phyloP scores from a whole-genome alignment of 2,329 filamentous ascomycete genomes.

The Neonectria neomacrospora region DNA sequence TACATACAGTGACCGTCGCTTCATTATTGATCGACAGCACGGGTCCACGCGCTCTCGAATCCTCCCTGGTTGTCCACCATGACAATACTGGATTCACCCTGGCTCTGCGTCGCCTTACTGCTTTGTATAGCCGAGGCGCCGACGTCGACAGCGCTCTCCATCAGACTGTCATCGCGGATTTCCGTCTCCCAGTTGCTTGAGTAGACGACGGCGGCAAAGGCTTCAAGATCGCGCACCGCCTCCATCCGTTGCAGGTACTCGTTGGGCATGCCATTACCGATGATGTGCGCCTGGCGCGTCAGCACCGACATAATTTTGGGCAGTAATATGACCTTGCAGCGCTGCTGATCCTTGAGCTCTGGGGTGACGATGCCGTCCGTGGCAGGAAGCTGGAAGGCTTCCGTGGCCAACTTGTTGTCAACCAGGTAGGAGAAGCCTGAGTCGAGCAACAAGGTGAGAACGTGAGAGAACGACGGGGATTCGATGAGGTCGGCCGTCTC shows the following conservation, averaged over 20 bases:
- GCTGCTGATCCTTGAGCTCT: slow-evolving; percentile 63
- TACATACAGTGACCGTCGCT: slow-evolving; percentile 27
- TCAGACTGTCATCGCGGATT: slow-evolving; percentile 62
- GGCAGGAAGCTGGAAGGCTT: slow-evolving; percentile 74
- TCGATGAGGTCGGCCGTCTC: slow-evolving; percentile 97
- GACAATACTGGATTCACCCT: slow-evolving; percentile 62
- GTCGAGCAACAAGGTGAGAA: slow-evolving; percentile 87
- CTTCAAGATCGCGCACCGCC: slow-evolving; percentile 78
- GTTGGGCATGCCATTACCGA: slow-evolving; percentile 81
- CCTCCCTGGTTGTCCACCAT: slow-evolving; percentile 61
- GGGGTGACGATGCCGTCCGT: slow-evolving; percentile 53
- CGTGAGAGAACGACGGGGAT: slow-evolving; percentile 88
- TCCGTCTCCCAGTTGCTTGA: slow-evolving; percentile 83
- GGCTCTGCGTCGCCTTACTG: slow-evolving; percentile 34
- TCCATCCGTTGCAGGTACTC: slow-evolving; percentile 82
- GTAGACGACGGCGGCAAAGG: slow-evolving; percentile 88
- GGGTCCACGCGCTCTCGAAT: slow-evolving; percentile 78
- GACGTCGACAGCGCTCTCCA: slow-evolving; percentile 52
- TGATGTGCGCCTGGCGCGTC: slow-evolving; percentile 88
- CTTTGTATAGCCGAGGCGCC: slow-evolving; percentile 38
- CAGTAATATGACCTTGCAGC: slow-evolving; percentile 74
- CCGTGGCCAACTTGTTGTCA: slow-evolving; percentile 81
- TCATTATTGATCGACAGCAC: slow-evolving; percentile 57
- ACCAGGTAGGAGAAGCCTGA: slow-evolving; percentile 86
- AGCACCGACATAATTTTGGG: slow-evolving; percentile 91